Conservation (phyloP, 2,329 filamentous ascomycete species). For the Chaetomiaceae sp. region DNA sequence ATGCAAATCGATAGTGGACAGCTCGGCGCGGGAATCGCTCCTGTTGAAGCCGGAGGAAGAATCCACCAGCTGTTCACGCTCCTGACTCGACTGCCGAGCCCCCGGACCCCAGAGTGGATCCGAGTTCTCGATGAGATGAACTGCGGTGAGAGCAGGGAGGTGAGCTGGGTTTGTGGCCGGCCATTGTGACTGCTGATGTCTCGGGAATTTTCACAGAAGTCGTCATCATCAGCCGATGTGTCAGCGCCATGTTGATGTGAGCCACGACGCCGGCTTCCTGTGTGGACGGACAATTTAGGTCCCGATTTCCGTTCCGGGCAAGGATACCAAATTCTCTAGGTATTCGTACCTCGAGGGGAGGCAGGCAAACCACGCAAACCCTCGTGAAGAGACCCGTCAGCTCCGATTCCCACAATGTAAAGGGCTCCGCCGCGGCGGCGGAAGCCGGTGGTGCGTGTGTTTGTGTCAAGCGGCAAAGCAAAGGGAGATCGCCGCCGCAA, state of each 20-base stretch:
- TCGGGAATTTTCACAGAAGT: background rate
- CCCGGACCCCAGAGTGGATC: constrained; percentile 15
- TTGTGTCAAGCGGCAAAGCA: constrained; percentile 15
- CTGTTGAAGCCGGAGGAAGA: background rate
- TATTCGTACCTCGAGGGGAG: too few relatives aligned
- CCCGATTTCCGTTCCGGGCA: background rate
- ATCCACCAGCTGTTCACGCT: background rate
- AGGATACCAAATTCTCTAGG: background rate
- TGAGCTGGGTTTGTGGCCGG: too few relatives aligned
- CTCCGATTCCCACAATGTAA: background rate
- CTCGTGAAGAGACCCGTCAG: background rate
- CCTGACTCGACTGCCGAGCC: constrained; percentile 19
- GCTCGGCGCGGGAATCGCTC: background rate
- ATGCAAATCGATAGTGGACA: too few relatives aligned
- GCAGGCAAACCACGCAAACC: too few relatives aligned
- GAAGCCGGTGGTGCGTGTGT: too few relatives aligned
- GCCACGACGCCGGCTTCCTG: background rate
- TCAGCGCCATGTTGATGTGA: too few relatives aligned
- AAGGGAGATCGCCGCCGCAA: constrained; percentile 21
- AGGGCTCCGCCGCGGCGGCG: background rate
- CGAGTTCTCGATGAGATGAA: background rate
- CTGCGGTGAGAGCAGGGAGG: too few relatives aligned
- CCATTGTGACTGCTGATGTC: background rate
- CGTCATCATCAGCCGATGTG: too few relatives aligned
- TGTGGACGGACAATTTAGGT: constrained; percentile 3